Conservation (phyloP, 2,329 filamentous ascomycete species). For the Fusarium liriodendri region DNA sequence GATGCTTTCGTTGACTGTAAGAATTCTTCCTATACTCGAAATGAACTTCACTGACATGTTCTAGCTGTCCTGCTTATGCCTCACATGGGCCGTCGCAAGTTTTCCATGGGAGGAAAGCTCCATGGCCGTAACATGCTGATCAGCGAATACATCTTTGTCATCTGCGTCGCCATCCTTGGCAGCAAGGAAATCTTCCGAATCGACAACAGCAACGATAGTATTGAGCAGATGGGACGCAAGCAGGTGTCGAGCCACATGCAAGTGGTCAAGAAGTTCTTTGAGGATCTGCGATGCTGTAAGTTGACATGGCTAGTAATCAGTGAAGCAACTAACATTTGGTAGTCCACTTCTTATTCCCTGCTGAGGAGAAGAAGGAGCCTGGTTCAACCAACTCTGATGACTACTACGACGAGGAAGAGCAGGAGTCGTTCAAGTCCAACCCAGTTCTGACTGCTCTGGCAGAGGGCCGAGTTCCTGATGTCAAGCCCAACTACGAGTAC, state of each 20-base stretch:
- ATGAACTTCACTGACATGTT: conserved; percentile 34
- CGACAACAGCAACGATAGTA: conserved; percentile 57
- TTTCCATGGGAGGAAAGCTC: conserved; percentile 71
- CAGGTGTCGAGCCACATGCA: conserved; percentile 79
- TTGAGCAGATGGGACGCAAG: conserved; percentile 66
- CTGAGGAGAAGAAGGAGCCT: conserved; percentile 65
- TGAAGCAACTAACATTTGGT: conserved; percentile 19
- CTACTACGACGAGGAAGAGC: conserved; percentile 56
- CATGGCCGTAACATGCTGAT: conserved; percentile 79
- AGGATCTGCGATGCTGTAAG: conserved; percentile 72
- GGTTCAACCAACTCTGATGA: conserved; percentile 72
- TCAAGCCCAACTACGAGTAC: conserved; percentile 72
- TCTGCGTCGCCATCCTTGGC: conserved; percentile 52
- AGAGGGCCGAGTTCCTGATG: conserved; percentile 66
- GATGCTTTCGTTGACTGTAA: conserved; percentile 75
- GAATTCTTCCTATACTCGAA: conserved; percentile 26
- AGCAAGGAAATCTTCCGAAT: conserved; percentile 58
- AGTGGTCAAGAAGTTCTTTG: conserved; percentile 75
- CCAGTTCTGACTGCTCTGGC: conserved; percentile 71
- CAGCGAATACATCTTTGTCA: conserved; percentile 70
- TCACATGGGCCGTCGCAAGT: conserved; percentile 74
- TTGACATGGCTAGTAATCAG: conserved; percentile 15
- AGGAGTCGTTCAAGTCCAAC: conserved; percentile 72
- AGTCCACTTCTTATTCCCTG: conserved; percentile 72
- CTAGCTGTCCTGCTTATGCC: conserved; percentile 73